Evolutionary conservation across 495 filamentous ascomycete species (phyloP), one percentile per base, ranked within the genome.

Genomic region (Aspergillus bertholletiae): DNA sequence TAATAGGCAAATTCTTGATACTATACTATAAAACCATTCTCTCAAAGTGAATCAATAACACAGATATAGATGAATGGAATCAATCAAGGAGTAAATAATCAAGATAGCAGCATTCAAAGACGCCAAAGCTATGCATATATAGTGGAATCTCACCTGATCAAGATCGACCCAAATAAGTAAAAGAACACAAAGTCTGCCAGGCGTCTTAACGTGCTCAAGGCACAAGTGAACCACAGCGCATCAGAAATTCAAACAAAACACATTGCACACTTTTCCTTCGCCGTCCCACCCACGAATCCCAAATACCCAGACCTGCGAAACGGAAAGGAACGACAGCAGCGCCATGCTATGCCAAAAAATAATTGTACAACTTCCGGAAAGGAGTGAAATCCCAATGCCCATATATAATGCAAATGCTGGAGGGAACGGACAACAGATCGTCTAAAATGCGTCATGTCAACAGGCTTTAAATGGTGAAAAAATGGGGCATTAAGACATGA

Each of bases 301-400:
- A 56, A 59, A 62, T 55, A 45, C 57, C 59, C 54, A 57, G 61
- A 64, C 67, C 71, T 68, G 70, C 70, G 59, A 59, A 64, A 65
- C 70, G 54, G 61, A 59, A 75, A 76, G 71, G 73, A 76, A 72
- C 63, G 73, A 74, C 68, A 64, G 73, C 70, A 72, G 68, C 71
- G 71, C 73, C 61, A 64, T 68, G 64, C 69, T 70, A 76, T 74
- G 71, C 71, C 57, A 65, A n/a, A n/a, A n/a, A 54, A 57, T 72
- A 68, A 53, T 72, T 62, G 61, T 72, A 74, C 71, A 74, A 53
- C 61, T 59, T 50, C 59, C 57, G 48, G 53, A 65, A 73, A 71
- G 70, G 71, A 73, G 65, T 65, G 71, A 40, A 47, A 70, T 66
- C 68, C 68, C 59, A 70, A 73, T 74, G 71, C 71, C 71, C 64